phyloP scores from a whole-genome alignment of 441 rosid genomes.

The Kokia cookei region DNA sequence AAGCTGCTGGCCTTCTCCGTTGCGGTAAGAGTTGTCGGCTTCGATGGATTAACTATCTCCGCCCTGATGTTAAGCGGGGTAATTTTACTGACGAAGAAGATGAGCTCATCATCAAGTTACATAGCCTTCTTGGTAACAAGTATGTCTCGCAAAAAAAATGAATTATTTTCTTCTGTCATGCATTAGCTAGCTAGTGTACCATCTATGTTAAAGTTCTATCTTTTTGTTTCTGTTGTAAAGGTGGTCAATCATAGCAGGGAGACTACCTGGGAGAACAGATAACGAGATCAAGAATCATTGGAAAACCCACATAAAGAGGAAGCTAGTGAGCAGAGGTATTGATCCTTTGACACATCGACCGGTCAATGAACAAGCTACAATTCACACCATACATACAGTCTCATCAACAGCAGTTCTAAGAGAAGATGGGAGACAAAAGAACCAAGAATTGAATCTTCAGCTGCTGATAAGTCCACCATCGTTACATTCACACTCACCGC shows the following conservation, averaged over 20 bases:
- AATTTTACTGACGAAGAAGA: conserved; percentile 91
- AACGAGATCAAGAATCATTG: conserved; percentile 93
- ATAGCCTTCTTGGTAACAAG: conserved; percentile 93
- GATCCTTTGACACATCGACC: conserved; percentile 82
- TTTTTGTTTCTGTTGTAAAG: conserved; percentile 22
- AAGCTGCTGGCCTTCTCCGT: conserved; percentile 91
- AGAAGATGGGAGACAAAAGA: background rate
- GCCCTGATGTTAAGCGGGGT: conserved; percentile 92
- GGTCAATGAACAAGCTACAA: conserved; percentile 6
- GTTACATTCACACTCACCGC: conserved; percentile 17
- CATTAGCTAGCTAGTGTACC: background rate
- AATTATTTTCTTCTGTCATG: background rate
- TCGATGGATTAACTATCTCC: conserved; percentile 87
- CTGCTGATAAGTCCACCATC: conserved; percentile 29
- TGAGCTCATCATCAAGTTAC: conserved; percentile 85
- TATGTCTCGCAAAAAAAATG: conserved; percentile 17
- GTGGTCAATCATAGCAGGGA: conserved; percentile 90
- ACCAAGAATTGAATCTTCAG: conserved; percentile 32
- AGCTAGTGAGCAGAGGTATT: conserved; percentile 73
- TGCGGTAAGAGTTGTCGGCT: conserved; percentile 94
- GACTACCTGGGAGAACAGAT: conserved; percentile 90
- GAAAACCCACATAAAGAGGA: conserved; percentile 94
- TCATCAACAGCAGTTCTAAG: background rate
- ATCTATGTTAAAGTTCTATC: background rate
- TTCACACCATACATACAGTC: background rate